Conservation (phyloP, 1,139 yeast species). For the Diutina neorugosa region DNA sequence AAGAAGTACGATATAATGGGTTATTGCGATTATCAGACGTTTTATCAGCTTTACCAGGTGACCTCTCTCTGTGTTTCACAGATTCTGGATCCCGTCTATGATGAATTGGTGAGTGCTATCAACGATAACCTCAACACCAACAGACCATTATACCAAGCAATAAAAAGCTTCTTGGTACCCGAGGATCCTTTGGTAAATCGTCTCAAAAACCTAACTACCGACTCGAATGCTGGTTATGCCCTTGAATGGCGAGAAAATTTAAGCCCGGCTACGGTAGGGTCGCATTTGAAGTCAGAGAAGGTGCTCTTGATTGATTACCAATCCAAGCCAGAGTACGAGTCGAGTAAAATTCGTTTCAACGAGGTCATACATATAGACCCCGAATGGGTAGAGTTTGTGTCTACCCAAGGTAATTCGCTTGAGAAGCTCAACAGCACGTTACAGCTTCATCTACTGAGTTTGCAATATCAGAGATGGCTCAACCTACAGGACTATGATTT, state of each 20-base stretch:
- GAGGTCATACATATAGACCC: constrained; percentile 69
- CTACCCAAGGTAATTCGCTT: constrained; percentile 25
- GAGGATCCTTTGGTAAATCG: constrained; percentile 15
- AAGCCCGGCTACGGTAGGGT: constrained; percentile 14
- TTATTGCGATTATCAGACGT: constrained; percentile 29
- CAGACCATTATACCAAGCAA: constrained; percentile 5
- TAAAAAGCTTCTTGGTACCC: neutral
- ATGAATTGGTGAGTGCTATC: constrained; percentile 14
- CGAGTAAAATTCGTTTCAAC: constrained; percentile 43
- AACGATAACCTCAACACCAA: constrained; percentile 15
- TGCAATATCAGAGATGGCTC: constrained; percentile 40
- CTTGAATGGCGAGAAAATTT: constrained; percentile 16
- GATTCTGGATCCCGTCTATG: constrained; percentile 8
- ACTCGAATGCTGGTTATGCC: constrained; percentile 4
- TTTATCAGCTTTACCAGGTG: constrained; percentile 17
- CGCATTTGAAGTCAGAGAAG: constrained; percentile 24
- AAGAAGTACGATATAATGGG: constrained; percentile 16
- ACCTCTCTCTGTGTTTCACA: constrained; percentile 11
- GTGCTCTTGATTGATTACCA: constrained; percentile 45
- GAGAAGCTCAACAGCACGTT: constrained; percentile 49
- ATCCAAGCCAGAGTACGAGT: constrained; percentile 41
- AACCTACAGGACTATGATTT: constrained; percentile 43
- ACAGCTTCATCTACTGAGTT: constrained; percentile 37
- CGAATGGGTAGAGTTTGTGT: constrained; percentile 17
- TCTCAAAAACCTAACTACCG: constrained; percentile 10